Conservation (phyloP, 2,329 filamentous ascomycete species). For the Triangularia verruculosa region DNA sequence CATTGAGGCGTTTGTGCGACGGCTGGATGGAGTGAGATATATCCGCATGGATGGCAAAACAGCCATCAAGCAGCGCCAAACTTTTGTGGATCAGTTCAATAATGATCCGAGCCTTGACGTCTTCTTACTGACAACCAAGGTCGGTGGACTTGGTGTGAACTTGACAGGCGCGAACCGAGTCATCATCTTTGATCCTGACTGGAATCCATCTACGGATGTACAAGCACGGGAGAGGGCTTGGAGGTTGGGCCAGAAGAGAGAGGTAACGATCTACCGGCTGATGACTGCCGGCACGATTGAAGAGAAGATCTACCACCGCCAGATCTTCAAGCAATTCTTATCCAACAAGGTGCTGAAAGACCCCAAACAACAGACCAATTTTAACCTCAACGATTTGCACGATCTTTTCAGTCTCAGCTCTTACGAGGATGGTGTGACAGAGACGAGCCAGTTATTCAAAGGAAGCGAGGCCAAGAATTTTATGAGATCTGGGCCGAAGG, state of each 20-base stretch:
- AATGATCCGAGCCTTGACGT: slow-evolving; percentile 74
- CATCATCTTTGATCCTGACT: slow-evolving; percentile 98
- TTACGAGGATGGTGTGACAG: slow-evolving; percentile 66
- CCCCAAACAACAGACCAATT: slow-evolving; percentile 87
- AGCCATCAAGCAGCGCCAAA: slow-evolving; percentile 81
- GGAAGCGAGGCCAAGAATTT: slow-evolving; percentile 75
- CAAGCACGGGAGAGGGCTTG: slow-evolving; percentile 94
- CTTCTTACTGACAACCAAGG: slow-evolving; percentile 92
- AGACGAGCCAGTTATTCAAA: slow-evolving; percentile 83
- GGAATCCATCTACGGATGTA: slow-evolving; percentile 95
- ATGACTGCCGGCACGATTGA: slow-evolving; percentile 98
- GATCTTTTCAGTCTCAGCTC: slow-evolving; percentile 82
- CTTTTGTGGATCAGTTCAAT: slow-evolving; percentile 91
- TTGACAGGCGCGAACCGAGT: slow-evolving; percentile 92
- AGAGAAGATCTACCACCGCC: slow-evolving; percentile 97
- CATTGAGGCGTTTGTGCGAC: slow-evolving; percentile 73
- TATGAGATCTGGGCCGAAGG: slow-evolving; percentile 30
- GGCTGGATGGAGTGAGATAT: slow-evolving; percentile 68
- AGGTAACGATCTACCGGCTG: slow-evolving; percentile 94
- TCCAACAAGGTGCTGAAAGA: slow-evolving; percentile 95
- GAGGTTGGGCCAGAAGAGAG: slow-evolving; percentile 90
- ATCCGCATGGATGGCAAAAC: slow-evolving; percentile 93
- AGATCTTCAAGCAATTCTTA: slow-evolving; percentile 97
- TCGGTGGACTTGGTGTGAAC: slow-evolving; percentile 90
- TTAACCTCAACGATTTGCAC: slow-evolving; percentile 84